Conservation (phyloP, 345 rosid species). For the Leavenworthia alabamica region DNA sequence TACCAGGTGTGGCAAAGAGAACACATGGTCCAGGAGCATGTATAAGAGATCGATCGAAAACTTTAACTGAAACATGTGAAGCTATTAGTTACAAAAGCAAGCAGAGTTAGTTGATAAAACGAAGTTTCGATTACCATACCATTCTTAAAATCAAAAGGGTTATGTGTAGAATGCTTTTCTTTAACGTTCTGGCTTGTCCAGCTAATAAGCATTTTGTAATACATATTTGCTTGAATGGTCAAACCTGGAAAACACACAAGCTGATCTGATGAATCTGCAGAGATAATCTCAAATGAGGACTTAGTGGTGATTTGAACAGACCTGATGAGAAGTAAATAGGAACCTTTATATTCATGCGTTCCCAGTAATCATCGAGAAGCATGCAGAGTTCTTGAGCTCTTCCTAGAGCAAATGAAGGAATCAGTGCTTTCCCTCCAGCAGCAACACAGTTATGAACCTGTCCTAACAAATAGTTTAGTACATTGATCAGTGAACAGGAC, state of each 20-base stretch:
- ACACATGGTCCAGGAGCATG: constrained; percentile 94
- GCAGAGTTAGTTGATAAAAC: not conserved
- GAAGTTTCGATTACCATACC: too few species aligned
- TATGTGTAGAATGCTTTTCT: constrained; percentile 54
- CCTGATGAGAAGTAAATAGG: constrained; percentile 97
- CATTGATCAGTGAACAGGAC: too few species aligned
- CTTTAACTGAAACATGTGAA: constrained; percentile 45
- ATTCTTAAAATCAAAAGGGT: constrained; percentile 88
- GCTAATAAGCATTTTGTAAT: constrained; percentile 89
- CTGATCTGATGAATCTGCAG: not conserved
- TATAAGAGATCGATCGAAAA: constrained; percentile 74
- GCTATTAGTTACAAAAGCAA: constrained; percentile 3
- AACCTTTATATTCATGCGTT: constrained; percentile 82
- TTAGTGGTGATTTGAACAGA: constrained; percentile 25
- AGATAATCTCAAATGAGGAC: not conserved
- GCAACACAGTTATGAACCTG: constrained; percentile 91
- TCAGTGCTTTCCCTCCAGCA: constrained; percentile 91
- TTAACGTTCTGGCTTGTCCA: constrained; percentile 97
- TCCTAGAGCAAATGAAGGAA: constrained; percentile 96
- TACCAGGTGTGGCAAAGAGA: constrained; percentile 98
- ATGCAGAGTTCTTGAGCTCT: constrained; percentile 98
- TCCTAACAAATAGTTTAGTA: too few species aligned
- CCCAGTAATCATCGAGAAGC: constrained; percentile 96
- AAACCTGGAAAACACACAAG: constrained; percentile 51
- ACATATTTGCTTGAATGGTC: constrained; percentile 97